Conservation (phyloP, 2,329 filamentous ascomycete genomes). For the Alternaria triticina region DNA sequence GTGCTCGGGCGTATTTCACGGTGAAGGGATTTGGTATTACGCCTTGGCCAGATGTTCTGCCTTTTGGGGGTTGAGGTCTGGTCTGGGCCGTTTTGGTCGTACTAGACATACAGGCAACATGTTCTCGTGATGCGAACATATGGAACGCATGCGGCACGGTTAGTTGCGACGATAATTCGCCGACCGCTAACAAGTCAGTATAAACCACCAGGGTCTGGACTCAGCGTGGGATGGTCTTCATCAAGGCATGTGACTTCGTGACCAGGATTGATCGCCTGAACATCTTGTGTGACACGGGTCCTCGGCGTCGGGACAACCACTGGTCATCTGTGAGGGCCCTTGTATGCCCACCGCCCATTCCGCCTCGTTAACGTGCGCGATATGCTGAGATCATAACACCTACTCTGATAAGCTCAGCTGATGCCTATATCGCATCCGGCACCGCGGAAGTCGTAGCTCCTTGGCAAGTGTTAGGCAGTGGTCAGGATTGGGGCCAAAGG, state of each 20-base stretch:
- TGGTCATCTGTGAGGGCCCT: conserved; percentile 6
- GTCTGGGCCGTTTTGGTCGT: background rate
- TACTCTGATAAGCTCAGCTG: conserved; percentile 17
- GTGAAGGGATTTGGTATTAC: background rate
- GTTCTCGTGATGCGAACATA: background rate
- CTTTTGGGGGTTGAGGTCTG: background rate
- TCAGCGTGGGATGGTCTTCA: background rate
- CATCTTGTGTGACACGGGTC: conserved; percentile 6
- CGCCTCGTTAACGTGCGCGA: background rate
- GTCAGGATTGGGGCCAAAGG: conserved; percentile 10
- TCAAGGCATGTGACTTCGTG: background rate
- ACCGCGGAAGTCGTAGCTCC: conserved; percentile 9
- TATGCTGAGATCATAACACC: background rate
- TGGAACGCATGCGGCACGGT: background rate
- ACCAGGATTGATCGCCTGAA: conserved; percentile 1
- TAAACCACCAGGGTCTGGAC: background rate
- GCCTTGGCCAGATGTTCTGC: background rate
- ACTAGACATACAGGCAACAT: background rate
- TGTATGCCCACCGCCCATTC: background rate
- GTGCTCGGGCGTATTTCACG: background rate
- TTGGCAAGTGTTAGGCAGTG: conserved; percentile 15
- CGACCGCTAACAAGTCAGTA: background rate
- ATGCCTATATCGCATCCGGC: conserved; percentile 17
- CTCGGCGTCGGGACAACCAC: background rate
- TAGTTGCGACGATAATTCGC: background rate